Percentiles rank a stretch among this genome's conserved stretches.
phyloP scores from a whole-genome alignment of 169 alveolate species.

The Besnoitia besnoiti region DNA sequence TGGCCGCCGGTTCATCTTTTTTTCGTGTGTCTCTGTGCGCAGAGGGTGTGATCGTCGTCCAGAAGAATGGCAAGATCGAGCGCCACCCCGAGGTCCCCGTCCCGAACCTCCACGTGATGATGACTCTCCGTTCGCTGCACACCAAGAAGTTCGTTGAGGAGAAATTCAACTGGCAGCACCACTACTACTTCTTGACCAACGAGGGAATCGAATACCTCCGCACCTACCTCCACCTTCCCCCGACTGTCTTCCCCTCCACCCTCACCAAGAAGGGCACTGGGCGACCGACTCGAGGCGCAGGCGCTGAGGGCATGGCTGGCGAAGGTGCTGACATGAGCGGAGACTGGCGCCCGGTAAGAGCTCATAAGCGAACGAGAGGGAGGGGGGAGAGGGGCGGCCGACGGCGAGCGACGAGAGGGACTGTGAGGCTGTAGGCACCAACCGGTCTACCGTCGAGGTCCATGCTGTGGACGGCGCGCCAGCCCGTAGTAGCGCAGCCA shows the following conservation, averaged over 20 bases:
- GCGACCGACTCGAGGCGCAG: constrained; percentile 36
- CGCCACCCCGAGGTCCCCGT: constrained; percentile 65
- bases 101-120: constrained; percentile 89
- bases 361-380: neutral
- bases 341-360: constrained; percentile 57
- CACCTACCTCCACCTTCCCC: constrained; percentile 89
- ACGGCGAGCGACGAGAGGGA: no score
- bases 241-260: constrained; percentile 94
- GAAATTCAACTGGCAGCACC: constrained; percentile 87
- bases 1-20: neutral
- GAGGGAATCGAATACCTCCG: constrained; percentile 88
- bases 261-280: constrained; percentile 86
- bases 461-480: no score
- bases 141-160: constrained; percentile 89
- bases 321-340: constrained; percentile 42
- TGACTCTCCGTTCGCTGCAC: constrained; percentile 87
- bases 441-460: no score
- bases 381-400: neutral
- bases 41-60: constrained; percentile 73
- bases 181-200: constrained; percentile 64
- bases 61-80: constrained; percentile 64
- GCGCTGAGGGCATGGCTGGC: constrained; percentile 44
- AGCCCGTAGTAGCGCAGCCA: no score
- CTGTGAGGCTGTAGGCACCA: no score
- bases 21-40: neutral